Evolutionary conservation across 208 protist genomes (phyloP).

Genomic region (Crithidia bombi): DNA sequence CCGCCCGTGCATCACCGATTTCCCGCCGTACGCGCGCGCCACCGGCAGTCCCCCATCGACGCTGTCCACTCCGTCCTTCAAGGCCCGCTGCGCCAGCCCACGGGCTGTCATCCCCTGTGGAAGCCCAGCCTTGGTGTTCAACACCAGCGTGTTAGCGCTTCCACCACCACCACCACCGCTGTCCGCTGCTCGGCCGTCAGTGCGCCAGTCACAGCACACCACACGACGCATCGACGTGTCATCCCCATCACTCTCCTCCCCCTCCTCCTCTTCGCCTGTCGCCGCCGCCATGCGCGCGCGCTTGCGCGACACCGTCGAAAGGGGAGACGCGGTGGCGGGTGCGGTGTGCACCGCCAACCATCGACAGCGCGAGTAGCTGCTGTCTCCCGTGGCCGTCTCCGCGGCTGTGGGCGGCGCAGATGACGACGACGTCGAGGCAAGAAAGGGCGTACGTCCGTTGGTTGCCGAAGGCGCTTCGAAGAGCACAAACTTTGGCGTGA

Average conservation of each 20-base stretch:
- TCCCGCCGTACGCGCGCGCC: no score
- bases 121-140: conserved; percentile 78
- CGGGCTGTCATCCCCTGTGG: conserved; percentile 54
- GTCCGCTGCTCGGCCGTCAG: background rate
- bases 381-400: conserved; percentile 6
- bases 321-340: background rate
- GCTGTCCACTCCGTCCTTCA: background rate
- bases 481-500: background rate
- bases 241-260: background rate
- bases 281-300: conserved; percentile 5
- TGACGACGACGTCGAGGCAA: background rate
- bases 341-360: conserved; percentile 28
- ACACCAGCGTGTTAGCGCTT: conserved; percentile 22
- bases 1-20: background rate
- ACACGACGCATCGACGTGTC: background rate
- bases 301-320: background rate
- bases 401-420: background rate
- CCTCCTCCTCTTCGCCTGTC: background rate
- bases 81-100: conserved; percentile 13
- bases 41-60: background rate
- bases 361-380: conserved; percentile 37
- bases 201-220: conserved; percentile 2
- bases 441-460: background rate
- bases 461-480: background rate
- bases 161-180: background rate